phyloP scores from a whole-genome alignment of 2,329 filamentous ascomycete species.

The Botryosphaeria dothidea region DNA sequence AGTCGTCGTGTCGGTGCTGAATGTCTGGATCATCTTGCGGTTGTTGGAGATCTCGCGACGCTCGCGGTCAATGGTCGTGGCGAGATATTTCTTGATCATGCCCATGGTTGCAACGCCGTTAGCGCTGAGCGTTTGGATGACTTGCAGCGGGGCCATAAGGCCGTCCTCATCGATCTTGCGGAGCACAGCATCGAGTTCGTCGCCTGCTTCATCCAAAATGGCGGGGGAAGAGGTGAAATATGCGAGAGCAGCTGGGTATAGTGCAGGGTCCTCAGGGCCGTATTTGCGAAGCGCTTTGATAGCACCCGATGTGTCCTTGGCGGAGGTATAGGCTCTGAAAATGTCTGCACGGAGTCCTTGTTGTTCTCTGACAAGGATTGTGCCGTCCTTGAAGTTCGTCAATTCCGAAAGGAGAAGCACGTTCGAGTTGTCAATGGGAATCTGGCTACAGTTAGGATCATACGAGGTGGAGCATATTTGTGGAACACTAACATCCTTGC shows the following conservation, averaged over 20 bases:
- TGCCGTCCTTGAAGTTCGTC: constrained; percentile 86
- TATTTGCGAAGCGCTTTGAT: constrained; percentile 91
- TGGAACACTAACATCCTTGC: constrained; percentile 59
- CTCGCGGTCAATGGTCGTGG: constrained; percentile 85
- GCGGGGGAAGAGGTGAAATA: constrained; percentile 87
- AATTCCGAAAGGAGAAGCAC: constrained; percentile 90
- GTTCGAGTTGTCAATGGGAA: constrained; percentile 90
- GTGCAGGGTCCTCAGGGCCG: constrained; percentile 82
- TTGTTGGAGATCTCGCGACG: constrained; percentile 84
- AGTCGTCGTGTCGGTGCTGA: constrained; percentile 77
- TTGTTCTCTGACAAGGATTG: constrained; percentile 89
- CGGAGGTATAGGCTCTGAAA: constrained; percentile 91
- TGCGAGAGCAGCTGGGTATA: constrained; percentile 88
- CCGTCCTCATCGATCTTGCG: constrained; percentile 86
- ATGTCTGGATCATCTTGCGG: constrained; percentile 76
- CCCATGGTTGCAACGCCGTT: constrained; percentile 93
- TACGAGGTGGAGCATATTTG: background rate
- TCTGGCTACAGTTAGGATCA: constrained; percentile 36
- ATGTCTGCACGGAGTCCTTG: constrained; percentile 92
- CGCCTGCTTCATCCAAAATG: constrained; percentile 80
- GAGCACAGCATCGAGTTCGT: constrained; percentile 79
- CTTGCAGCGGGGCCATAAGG: constrained; percentile 92
- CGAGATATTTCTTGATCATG: constrained; percentile 91
- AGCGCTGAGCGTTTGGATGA: constrained; percentile 84
- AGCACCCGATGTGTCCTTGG: constrained; percentile 86